Percentiles rank a stretch among this genome's conserved stretches.
Evolutionary conservation across 2,329 filamentous ascomycete genomes (phyloP).

Genomic region (Arthrobotrys musiformis): DNA sequence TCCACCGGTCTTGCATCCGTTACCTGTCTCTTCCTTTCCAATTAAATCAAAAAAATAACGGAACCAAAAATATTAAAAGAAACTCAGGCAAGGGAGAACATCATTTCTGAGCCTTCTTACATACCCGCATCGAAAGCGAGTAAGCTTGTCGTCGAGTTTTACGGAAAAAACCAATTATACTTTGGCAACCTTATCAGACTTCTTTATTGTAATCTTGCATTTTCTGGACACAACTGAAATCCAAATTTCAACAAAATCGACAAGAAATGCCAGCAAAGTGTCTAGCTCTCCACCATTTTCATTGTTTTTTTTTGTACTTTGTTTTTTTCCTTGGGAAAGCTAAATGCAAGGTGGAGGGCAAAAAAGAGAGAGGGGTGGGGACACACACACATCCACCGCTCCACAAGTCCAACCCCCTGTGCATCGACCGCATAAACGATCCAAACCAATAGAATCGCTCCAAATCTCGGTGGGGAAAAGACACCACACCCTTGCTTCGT

Average conservation of each 20-base stretch:
- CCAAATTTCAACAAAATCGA: background rate
- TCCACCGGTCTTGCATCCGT: background rate
- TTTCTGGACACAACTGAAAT: background rate
- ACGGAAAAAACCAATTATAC: no score
- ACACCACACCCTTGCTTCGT: constrained; percentile 6
- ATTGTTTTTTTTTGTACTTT: background rate
- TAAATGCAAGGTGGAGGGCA: constrained; percentile 10
- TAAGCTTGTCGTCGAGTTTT: background rate
- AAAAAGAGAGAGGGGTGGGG: constrained; percentile 13
- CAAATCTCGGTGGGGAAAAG: constrained; percentile 12
- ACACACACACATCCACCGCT: constrained; percentile 11
- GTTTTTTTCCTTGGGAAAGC: constrained; percentile 30
- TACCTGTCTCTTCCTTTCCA: constrained; percentile 2
- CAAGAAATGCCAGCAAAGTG: constrained; percentile 1
- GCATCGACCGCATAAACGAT: constrained; percentile 37
- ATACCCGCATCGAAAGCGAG: constrained; percentile 35
- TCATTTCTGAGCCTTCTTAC: constrained; percentile 25
- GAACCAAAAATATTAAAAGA: background rate
- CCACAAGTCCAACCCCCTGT: constrained; percentile 20
- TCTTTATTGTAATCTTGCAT: constrained; percentile 45
- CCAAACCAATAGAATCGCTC: constrained; percentile 46
- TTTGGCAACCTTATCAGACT: constrained; percentile 48
- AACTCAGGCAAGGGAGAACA: background rate
- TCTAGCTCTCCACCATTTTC: background rate
- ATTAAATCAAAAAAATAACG: no score